Percentiles rank a stretch among this genome's conserved stretches.
Conservation (phyloP, 805 yeast genomes). For the Candida dendrica region DNA sequence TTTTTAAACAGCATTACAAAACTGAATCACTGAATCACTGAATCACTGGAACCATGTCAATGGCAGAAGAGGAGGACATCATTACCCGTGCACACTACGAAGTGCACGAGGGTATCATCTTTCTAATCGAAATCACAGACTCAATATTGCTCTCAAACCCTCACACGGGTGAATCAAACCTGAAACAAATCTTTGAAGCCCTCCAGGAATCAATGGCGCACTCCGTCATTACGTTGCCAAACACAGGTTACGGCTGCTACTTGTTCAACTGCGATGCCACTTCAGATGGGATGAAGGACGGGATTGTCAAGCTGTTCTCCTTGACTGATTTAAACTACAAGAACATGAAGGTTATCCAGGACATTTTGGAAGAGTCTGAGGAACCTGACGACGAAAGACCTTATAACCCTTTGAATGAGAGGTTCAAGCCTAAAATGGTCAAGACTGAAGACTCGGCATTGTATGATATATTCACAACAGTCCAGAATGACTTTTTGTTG, state of each 20-base stretch:
- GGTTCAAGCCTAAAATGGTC: conserved; percentile 22
- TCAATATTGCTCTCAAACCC: conserved; percentile 35
- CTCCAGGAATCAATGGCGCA: conserved; percentile 58
- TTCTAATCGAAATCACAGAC: conserved; percentile 52
- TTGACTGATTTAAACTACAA: conserved; percentile 47
- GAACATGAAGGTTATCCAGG: conserved; percentile 50
- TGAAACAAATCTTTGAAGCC: conserved; percentile 47
- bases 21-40: too few relatives aligned
- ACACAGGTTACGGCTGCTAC: conserved; percentile 71
- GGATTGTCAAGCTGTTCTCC: conserved; percentile 43
- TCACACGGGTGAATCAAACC: conserved; percentile 30
- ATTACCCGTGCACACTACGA: conserved; percentile 24
- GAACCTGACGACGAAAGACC: conserved; percentile 12
- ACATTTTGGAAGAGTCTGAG: conserved; percentile 37
- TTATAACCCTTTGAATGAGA: conserved; percentile 18
- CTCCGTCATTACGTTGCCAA: conserved; percentile 55
- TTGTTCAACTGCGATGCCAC: conserved; percentile 42
- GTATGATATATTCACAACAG: conserved; percentile 37
- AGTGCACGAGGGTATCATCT: conserved; percentile 55
- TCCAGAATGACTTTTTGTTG: conserved; percentile 48
- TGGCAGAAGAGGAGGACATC: conserved; percentile 1
- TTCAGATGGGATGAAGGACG: conserved; percentile 26
- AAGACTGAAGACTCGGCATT: conserved; percentile 23
- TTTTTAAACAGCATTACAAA: too few relatives aligned
- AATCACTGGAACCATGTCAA: neutral